Base-by-base conservation (phyloP, 345 rosid species). In the Physaria fendleri region DNA sequence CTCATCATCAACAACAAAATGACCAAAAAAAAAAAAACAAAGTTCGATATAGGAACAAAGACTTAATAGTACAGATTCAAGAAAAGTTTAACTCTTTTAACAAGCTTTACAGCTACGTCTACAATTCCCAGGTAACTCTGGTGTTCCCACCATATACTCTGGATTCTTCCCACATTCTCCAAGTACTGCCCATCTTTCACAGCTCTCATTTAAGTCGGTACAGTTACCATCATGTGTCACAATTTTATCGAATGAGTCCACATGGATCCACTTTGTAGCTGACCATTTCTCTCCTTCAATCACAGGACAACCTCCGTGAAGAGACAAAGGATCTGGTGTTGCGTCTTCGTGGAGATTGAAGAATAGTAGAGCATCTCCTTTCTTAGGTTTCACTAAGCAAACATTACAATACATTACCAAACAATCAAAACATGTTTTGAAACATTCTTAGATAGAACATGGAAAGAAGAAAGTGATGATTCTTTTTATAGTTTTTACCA, bases 271-370 rank as follows among this genome's bases (percentile, higher is more conserved):
- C 75, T 92, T 92, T 0, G 98, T 92, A 6, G 98, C 98, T 1
- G 97, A 92, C 98, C 98, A 88, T 79, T 92, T 92, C 84, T 92
- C 98, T 10, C 98, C 96, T 64, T 88, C 87, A 6, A 88, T 80
- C 71, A 92, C 96, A 0, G 90, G 98, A 79, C 96, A 92, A 8
- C 98, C 98, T 15, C 84, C 93, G 43, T 92, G 98, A 35, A 86
- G 87, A 70, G 93, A 85, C 69, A 16, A 33, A 2, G 77, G 60
- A 74, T 92, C 98, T 5, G 98, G 98, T 21, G 76, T 64, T 38
- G 98, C 93, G 28, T 67, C 83, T 21, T 88, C 78, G 64, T 64
- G 71, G 38, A 92, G 95, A 70, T 85, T 92, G 73, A 85, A 92
- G 93, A 88, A 92, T 44, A 92, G 88, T 39, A 92, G 78, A 3